Conservation (phyloP, 495 filamentous ascomycete genomes). For the Cudoniella acicularis region DNA sequence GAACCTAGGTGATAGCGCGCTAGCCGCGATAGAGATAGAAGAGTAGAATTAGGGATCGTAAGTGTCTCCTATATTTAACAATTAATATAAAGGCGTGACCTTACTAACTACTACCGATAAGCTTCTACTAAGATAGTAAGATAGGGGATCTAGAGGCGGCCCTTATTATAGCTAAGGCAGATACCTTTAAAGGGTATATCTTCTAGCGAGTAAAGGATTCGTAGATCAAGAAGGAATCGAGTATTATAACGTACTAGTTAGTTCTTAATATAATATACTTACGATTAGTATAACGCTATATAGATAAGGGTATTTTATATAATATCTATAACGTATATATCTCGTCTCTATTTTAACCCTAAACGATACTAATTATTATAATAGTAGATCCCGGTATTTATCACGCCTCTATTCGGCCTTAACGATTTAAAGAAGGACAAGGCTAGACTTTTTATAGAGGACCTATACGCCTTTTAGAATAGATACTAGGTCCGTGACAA, state of each 20-base stretch:
- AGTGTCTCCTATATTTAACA: constrained; percentile 1
- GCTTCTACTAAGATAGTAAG: too few relatives aligned
- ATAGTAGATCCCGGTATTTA: constrained; percentile 6
- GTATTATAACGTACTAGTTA: constrained; percentile 2
- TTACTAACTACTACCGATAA: too few relatives aligned
- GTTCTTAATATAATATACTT: constrained; percentile 6
- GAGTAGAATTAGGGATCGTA: constrained; percentile 1
- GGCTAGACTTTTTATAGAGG: constrained; percentile 7
- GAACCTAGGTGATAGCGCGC: constrained; percentile 1
- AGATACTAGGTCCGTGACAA: constrained; percentile 4
- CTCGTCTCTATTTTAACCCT: neutral
- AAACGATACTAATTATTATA: neutral
- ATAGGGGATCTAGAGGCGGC: neutral
- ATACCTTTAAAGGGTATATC: constrained; percentile 4
- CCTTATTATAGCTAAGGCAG: neutral
- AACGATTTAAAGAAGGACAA: constrained; percentile 11
- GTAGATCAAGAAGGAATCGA: constrained; percentile 10
- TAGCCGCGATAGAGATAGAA: constrained; percentile 4
- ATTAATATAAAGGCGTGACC: neutral
- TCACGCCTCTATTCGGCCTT: neutral
- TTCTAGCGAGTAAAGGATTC: constrained; percentile 2
- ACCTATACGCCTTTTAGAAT: constrained; percentile 8
- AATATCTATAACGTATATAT: constrained; percentile 10
- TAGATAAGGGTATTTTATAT: constrained; percentile 4
- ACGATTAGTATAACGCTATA: neutral